Base-by-base conservation (phyloP, 495 filamentous ascomycete species). In the Elaphomyces granulatus region DNA sequence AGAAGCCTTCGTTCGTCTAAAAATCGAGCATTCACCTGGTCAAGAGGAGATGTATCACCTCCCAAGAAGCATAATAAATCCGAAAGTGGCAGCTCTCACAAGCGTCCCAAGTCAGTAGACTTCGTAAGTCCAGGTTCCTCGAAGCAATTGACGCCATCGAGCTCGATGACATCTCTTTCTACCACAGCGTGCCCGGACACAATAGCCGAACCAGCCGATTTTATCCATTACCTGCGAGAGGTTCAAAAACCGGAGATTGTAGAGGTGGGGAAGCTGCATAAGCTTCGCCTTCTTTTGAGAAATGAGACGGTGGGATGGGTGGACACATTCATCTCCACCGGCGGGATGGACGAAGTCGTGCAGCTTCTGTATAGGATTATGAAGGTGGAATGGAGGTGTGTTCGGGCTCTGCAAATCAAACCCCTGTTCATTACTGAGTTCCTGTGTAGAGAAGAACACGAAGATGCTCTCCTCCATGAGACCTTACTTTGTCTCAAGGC, bases 271-370 rank as follows among this genome's bases (percentile, higher is more conserved):
- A 83, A 83, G 45, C 58, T 98, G 8, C 92, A 98, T 56, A 98
- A 98, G 58, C 71, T 98, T 15, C 78, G 88, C 4, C 67, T 94
- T 34, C 66, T 96, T 8, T 68, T 96, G 23, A 80, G 90, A 6
- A 95, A 95, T 52, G 90, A 98, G 63, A 90, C 86, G 2, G 80
- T 98, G 2, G 74, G 77, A 14, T 98, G 92, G 92, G 88, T 92
- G 1, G 84, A 96, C 48, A 69, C 73, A 4, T 98, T 98, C 57
- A 82, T 96, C 47, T 66, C 73, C 15, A 72, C 83, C 47, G 87
- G 86, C 14, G 90, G 90, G 18, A 94, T 96, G 87, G 72, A 78
- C 48, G 86, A 93, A 52, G 82, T 96, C 38, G 79, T 94, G 19
- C 75, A 72, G 36, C 64, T 98, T 38, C 64, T 96, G 41, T 78